Percentiles rank a stretch among this genome's conserved stretches.
These are phyloP conservation scores for Trichoderma asperellum DNA, from an alignment of 2,329 filamentous ascomycete species.

Conservation along the genomic window DNA sequence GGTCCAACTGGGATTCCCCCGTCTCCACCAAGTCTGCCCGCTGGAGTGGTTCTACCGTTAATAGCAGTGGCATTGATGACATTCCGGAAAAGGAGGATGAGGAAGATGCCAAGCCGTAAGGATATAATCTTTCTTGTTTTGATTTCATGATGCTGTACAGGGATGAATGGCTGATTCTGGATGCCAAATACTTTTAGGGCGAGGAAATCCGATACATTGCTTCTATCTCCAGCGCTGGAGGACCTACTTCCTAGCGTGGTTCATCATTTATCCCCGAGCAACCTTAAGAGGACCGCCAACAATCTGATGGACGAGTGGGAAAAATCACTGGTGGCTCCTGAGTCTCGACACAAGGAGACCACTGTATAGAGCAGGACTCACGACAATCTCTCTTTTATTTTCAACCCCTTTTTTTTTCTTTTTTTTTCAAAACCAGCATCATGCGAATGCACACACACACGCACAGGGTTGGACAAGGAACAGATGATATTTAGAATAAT, in stretches of 20 bases:
- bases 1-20: slow-evolving; percentile 66
- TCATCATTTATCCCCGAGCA: slow-evolving; percentile 72
- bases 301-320: slow-evolving; percentile 93
- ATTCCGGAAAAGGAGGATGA: slow-evolving; percentile 55
- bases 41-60: slow-evolving; percentile 66
- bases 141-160: neutral
- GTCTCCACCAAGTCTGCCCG: slow-evolving; percentile 60
- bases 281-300: slow-evolving; percentile 80
- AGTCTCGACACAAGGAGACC: slow-evolving; percentile 42
- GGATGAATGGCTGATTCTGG: slow-evolving; percentile 6
- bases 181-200: slow-evolving; percentile 15
- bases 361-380: slow-evolving; percentile 32
- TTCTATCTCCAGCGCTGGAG: slow-evolving; percentile 52
- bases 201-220: slow-evolving; percentile 35
- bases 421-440: neutral
- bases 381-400: neutral
- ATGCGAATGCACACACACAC: neutral
- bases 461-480: neutral
- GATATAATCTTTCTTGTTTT: slow-evolving; percentile 33
- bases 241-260: slow-evolving; percentile 71
- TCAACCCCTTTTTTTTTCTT: neutral
- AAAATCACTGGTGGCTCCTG: slow-evolving; percentile 51
- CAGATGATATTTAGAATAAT: neutral
- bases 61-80: slow-evolving; percentile 47
- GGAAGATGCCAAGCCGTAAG: slow-evolving; percentile 53